A percentile compares a stretch with the other conserved stretches of the same genome.
Evolutionary conservation across 2,329 filamentous ascomycete species (phyloP).

Genomic region (Monosporascus sp.): DNA sequence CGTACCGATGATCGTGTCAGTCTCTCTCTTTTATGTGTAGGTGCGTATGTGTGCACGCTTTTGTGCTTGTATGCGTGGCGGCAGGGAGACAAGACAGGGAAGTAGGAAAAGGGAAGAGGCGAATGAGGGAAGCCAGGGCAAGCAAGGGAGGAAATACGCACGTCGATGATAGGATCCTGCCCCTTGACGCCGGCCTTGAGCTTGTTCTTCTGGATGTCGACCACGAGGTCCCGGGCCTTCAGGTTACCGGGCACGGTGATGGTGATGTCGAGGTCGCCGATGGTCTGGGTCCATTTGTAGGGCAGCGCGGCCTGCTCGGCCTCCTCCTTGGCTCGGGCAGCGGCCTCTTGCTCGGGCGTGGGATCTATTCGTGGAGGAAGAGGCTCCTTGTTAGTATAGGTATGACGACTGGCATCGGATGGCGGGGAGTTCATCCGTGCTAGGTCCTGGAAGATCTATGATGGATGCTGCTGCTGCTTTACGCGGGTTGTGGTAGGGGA

Average conservation of each 20-base stretch:
- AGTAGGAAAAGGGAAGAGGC: background rate
- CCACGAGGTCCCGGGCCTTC: conserved; percentile 76
- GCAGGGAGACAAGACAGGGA: background rate
- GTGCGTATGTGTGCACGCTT: background rate
- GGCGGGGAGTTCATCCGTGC: no score
- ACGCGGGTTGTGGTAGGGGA: background rate
- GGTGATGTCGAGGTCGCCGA: conserved; percentile 78
- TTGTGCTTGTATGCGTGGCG: background rate
- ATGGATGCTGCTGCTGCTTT: no score
- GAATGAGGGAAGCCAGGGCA: background rate
- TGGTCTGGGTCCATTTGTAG: conserved; percentile 96
- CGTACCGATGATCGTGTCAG: no score
- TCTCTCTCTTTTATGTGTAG: background rate
- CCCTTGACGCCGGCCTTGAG: conserved; percentile 83
- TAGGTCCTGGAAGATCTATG: no score
- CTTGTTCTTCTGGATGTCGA: conserved; percentile 74
- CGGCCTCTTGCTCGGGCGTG: conserved; percentile 51
- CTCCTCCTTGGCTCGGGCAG: conserved; percentile 64
- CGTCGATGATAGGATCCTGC: conserved; percentile 76
- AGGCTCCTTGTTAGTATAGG: background rate
- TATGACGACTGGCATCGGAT: no score
- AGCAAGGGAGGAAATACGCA: conserved; percentile 33
- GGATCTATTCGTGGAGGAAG: conserved; percentile 34
- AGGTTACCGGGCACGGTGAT: conserved; percentile 75
- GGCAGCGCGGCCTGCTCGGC: conserved; percentile 87